phyloP scores from a whole-genome alignment of 176 grass and related monocot genomes.

The Cenchrus americanus region DNA sequence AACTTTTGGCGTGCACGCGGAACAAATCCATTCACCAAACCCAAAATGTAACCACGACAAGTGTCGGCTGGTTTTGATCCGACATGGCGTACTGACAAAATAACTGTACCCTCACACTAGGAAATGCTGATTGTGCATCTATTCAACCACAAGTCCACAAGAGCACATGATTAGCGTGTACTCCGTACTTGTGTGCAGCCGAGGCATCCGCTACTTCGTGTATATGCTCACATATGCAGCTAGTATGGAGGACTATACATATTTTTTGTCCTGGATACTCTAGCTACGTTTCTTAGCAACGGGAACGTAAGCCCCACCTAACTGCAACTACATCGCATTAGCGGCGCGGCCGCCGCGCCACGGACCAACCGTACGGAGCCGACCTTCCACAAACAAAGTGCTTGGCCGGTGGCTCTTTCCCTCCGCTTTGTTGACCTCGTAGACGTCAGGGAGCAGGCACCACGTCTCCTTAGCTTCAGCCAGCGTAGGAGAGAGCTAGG shows the following conservation, averaged over 20 bases:
- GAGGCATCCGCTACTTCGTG: no score
- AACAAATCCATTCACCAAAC: slow-evolving; percentile 52
- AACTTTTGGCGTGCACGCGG: slow-evolving; percentile 20
- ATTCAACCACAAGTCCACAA: not conserved
- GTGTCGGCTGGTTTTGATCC: slow-evolving; percentile 10
- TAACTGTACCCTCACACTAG: not conserved
- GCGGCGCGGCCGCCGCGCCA: slow-evolving; percentile 5
- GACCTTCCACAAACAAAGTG: slow-evolving; percentile 8
- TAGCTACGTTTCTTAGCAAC: no score
- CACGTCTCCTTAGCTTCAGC: not conserved
- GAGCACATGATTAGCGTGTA: not conserved
- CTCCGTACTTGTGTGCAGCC: no score
- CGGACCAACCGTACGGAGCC: not conserved
- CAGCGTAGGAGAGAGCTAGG: not conserved
- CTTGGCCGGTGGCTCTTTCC: slow-evolving; percentile 28
- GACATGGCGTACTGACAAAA: slow-evolving; percentile 14
- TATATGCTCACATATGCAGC: no score
- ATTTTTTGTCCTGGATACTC: not conserved
- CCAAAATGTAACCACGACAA: slow-evolving; percentile 21
- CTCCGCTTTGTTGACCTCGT: not conserved
- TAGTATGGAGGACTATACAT: no score
- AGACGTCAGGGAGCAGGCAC: not conserved
- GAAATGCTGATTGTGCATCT: no score
- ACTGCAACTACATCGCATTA: not conserved
- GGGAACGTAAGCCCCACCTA: not conserved